phyloP scores from a whole-genome alignment of 2,329 filamentous ascomycete species.

The Penicillium expansum region DNA sequence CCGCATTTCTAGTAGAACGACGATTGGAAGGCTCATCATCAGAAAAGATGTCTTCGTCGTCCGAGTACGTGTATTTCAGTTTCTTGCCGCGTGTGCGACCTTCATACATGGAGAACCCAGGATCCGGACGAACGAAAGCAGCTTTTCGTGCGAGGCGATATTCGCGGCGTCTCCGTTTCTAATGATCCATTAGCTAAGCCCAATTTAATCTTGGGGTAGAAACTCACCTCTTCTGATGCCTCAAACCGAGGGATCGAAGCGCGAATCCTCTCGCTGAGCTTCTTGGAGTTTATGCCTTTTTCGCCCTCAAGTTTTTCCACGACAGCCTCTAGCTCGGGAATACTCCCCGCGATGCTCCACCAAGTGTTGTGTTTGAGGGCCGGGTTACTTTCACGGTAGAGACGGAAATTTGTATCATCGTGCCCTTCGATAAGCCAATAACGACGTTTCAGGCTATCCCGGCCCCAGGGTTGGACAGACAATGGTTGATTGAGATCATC shows the following conservation, averaged over 20 bases:
- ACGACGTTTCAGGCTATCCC: slow-evolving; percentile 82
- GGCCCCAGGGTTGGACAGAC: slow-evolving; percentile 86
- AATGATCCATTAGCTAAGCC: slow-evolving; percentile 16
- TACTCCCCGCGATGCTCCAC: slow-evolving; percentile 88
- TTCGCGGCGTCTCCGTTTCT: slow-evolving; percentile 91
- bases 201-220: background rate
- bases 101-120: slow-evolving; percentile 90
- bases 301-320: slow-evolving; percentile 77
- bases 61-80: slow-evolving; percentile 93
- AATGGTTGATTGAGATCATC: slow-evolving; percentile 78
- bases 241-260: slow-evolving; percentile 86
- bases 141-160: slow-evolving; percentile 84
- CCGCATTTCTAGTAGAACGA: slow-evolving; percentile 61
- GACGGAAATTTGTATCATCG: slow-evolving; percentile 88
- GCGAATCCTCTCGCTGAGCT: slow-evolving; percentile 72
- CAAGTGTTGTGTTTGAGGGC: slow-evolving; percentile 74
- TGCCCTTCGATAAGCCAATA: slow-evolving; percentile 93
- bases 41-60: slow-evolving; percentile 72
- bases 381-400: slow-evolving; percentile 91
- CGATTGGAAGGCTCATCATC: slow-evolving; percentile 64
- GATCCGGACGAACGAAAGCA: slow-evolving; percentile 81
- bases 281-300: slow-evolving; percentile 74
- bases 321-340: slow-evolving; percentile 76
- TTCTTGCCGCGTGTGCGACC: slow-evolving; percentile 94
- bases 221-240: slow-evolving; percentile 77